Conservation (phyloP, 139 green algal species). For the Trebouxia sp. region DNA sequence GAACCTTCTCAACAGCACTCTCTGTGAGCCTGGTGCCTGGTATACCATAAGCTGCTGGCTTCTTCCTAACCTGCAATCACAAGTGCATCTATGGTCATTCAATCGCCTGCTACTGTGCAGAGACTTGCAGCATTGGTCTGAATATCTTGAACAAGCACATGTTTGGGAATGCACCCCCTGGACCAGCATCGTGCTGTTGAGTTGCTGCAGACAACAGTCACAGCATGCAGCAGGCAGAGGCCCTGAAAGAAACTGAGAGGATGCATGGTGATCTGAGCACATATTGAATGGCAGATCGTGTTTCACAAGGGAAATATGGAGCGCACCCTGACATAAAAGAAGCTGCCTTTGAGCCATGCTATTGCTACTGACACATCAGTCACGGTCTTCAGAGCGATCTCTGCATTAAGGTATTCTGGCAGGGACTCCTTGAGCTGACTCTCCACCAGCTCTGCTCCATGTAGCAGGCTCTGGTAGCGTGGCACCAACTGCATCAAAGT, state of each 20-base stretch:
- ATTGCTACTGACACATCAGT: slow-evolving; percentile 62
- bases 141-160: too few relatives aligned
- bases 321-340: slow-evolving; percentile 76
- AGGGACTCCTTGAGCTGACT: slow-evolving; percentile 61
- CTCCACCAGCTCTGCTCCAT: slow-evolving; percentile 64
- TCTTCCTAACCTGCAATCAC: slow-evolving; percentile 31
- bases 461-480: slow-evolving; percentile 62
- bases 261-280: too few relatives aligned
- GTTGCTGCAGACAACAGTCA: too few relatives aligned
- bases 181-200: too few relatives aligned
- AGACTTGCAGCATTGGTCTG: too few relatives aligned
- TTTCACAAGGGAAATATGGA: too few relatives aligned
- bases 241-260: too few relatives aligned
- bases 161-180: too few relatives aligned
- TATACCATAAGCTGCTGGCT: slow-evolving; percentile 48
- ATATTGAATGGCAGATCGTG: too few relatives aligned
- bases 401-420: slow-evolving; percentile 80
- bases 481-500: slow-evolving; percentile 35
- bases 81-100: too few relatives aligned
- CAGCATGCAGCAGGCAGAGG: too few relatives aligned
- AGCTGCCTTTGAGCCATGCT: slow-evolving; percentile 81
- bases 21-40: neutral
- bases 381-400: slow-evolving; percentile 75
- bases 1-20: slow-evolving; percentile 4
- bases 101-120: too few relatives aligned